Percentiles rank a stretch among this genome's conserved stretches.
Evolutionary conservation across 116 monocot genomes (phyloP).

Genomic region (Trichopus zeylanicus): DNA sequence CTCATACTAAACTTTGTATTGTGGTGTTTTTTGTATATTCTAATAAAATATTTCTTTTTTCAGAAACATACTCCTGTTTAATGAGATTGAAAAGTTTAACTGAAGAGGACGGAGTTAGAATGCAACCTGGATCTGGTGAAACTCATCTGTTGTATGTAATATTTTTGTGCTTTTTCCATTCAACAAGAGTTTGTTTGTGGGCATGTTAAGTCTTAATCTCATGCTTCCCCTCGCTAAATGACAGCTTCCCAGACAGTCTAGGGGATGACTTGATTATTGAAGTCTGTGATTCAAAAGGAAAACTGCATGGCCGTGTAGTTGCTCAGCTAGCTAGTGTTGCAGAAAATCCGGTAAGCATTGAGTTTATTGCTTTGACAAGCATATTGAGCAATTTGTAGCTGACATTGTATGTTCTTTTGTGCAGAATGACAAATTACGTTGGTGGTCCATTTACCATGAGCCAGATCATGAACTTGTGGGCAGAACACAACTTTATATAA

Average conservation of each 20-base stretch:
- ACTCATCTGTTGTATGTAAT: constrained; percentile 88
- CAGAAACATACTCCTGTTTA: constrained; percentile 86
- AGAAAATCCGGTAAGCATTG: constrained; percentile 65
- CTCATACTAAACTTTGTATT: not conserved
- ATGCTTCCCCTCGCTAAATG: not conserved
- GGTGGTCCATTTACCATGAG: not conserved
- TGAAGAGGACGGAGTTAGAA: constrained; percentile 53
- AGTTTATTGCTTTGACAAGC: constrained; percentile 12
- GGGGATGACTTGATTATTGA: constrained; percentile 91
- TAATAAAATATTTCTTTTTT: not conserved
- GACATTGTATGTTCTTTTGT: constrained; percentile 4
- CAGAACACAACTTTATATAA: not conserved
- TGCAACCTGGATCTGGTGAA: constrained; percentile 96
- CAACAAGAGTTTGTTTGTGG: no score
- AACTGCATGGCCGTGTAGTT: constrained; percentile 56
- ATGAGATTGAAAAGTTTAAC: constrained; percentile 79
- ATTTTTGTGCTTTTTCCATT: not conserved
- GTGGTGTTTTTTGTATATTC: constrained; percentile 7
- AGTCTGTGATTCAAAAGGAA: constrained; percentile 90
- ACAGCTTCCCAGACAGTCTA: constrained; percentile 93
- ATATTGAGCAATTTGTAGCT: not conserved
- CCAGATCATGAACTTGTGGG: no score
- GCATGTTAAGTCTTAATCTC: no score
- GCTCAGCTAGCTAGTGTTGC: constrained; percentile 80
- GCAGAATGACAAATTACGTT: constrained; percentile 47